Base-by-base conservation (phyloP, 805 yeast genomes). In the Teunomyces stri region DNA sequence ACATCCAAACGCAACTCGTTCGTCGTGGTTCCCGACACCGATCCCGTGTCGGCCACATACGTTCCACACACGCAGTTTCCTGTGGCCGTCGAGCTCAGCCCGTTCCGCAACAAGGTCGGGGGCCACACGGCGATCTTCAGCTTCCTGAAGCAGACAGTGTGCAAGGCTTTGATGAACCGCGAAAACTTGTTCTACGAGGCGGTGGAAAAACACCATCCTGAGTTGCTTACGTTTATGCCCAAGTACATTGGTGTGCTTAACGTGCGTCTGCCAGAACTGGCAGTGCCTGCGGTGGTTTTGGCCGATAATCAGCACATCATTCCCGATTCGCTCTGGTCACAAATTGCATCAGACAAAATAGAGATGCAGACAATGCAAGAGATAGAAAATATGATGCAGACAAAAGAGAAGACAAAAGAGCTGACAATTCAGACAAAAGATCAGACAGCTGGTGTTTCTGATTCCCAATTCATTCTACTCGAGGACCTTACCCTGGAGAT, bases 111-210 rank as follows among this genome's bases (percentile, higher is more conserved):
- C 62, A 90, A 88, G 61, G 98, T 94, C 18, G 99, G 99, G 6
- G 99, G 99, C 0, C 99, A 94, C 63, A 92, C 97, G 0, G 97
- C 97, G 1, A 90, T 94, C 30, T 94, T 92, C 70, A 80, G 92
- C 53, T 94, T 94, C 62, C 86, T 96, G 4, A 87, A 84, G 55
- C 75, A 88, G 49, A 98, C 97, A 0, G 96, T 94, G 13, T 94
- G 98, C 66, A 94, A 94, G 65, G 94, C 94, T 0, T 72, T 95
- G 50, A 89, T 90, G 50, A 89, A 88, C 58, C 76, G 96, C 48
- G 99, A 94, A 61, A 89, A 94, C 66, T 69, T 75, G 51, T 91
- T 96, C 86, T 94, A 94, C 66, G 99, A 94, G 64, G 82, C 84
- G 4, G 84, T 94, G 40, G 98, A 94, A 66, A 66, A 74, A 33